Percentiles rank a stretch among this genome's conserved stretches.
Evolutionary conservation across 208 protist genomes (phyloP).

Genomic region (Leptomonas pyrrhocoris): DNA sequence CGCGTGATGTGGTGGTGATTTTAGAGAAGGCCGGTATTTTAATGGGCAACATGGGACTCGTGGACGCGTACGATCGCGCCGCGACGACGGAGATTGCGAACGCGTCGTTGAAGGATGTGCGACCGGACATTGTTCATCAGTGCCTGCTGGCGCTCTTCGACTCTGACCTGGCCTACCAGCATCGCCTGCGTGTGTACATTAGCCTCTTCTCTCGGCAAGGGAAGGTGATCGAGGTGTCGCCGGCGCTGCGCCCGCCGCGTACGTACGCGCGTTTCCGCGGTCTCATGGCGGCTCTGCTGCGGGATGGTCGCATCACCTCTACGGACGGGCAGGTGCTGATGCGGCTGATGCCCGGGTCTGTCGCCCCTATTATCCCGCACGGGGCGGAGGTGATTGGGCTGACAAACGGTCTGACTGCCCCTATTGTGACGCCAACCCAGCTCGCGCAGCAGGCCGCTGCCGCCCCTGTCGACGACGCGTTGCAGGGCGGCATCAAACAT

Average conservation of each 20-base stretch:
- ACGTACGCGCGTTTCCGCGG: constrained; percentile 88
- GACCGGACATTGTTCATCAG: constrained; percentile 92
- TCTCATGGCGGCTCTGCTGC: constrained; percentile 79
- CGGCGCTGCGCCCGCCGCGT: constrained; percentile 83
- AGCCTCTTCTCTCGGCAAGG: constrained; percentile 66
- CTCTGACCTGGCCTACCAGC: constrained; percentile 74
- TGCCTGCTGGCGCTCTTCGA: constrained; percentile 93
- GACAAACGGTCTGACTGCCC: constrained; percentile 63
- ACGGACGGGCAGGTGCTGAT: constrained; percentile 76
- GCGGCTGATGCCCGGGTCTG: constrained; percentile 74
- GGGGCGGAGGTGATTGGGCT: constrained; percentile 77
- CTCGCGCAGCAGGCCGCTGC: constrained; percentile 33
- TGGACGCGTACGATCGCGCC: constrained; percentile 86
- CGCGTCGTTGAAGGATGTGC: constrained; percentile 71
- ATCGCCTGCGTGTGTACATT: constrained; percentile 85
- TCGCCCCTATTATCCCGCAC: constrained; percentile 85
- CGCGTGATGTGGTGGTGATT: constrained; percentile 82
- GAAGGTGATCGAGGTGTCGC: constrained; percentile 88
- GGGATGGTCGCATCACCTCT: constrained; percentile 74
- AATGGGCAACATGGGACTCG: constrained; percentile 71
- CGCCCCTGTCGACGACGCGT: constrained; percentile 60
- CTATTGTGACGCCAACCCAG: constrained; percentile 56
- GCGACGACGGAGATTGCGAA: constrained; percentile 83
- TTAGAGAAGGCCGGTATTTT: constrained; percentile 85
- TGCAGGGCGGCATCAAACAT: constrained; percentile 88